Evolutionary conservation across 805 yeast genomes (phyloP).

Genomic region (Yamadazyma nakazawae): DNA sequence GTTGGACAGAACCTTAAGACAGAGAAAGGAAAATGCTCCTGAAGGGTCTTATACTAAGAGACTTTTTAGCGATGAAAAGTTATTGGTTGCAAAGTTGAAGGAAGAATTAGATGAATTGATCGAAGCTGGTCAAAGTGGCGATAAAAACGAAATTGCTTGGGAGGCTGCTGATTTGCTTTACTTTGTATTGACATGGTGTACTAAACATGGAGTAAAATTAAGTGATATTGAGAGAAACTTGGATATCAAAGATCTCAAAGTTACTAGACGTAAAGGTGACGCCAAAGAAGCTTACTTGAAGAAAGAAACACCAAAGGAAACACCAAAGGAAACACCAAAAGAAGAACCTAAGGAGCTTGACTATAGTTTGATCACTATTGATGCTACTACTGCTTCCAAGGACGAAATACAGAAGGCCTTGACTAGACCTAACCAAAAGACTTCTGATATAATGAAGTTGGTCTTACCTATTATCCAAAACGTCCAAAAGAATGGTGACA

Average conservation of each 20-base stretch:
- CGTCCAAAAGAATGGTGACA: conserved; percentile 77
- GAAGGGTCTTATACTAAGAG: conserved; percentile 94
- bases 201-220: conserved; percentile 71
- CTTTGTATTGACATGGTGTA: conserved; percentile 52
- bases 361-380: conserved; percentile 51
- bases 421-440: conserved; percentile 92
- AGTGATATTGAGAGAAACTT: conserved; percentile 81
- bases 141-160: conserved; percentile 57
- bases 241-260: conserved; percentile 78
- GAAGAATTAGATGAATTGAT: conserved; percentile 96
- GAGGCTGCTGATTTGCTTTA: conserved; percentile 89
- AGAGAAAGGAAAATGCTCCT: conserved; percentile 69
- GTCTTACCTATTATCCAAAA: conserved; percentile 85
- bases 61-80: conserved; percentile 70
- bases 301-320: conserved; percentile 12
- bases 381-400: conserved; percentile 39
- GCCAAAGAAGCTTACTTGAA: conserved; percentile 79
- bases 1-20: conserved; percentile 62
- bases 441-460: conserved; percentile 86
- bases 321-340: conserved; percentile 2
- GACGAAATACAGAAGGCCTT: conserved; percentile 55
- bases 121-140: conserved; percentile 56
- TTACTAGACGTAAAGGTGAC: conserved; percentile 92
- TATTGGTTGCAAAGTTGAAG: conserved; percentile 81
- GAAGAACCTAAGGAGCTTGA: conserved; percentile 19